phyloP scores from a whole-genome alignment of 345 rosid species.

The Linum lewisii region DNA sequence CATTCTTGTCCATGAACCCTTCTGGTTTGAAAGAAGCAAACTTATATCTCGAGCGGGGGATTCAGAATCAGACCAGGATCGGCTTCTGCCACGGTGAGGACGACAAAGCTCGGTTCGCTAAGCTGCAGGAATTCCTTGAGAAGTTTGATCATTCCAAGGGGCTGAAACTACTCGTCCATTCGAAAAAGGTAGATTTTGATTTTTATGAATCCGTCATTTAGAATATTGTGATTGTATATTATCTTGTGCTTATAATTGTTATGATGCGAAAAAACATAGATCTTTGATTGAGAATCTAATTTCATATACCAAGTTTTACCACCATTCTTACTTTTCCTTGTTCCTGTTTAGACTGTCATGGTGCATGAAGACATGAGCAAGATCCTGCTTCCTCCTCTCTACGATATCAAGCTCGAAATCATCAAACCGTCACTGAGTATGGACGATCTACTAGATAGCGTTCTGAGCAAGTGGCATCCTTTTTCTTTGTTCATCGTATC shows the following conservation, averaged over 20 bases:
- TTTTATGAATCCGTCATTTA: too few relatives aligned
- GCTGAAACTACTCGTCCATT: conserved; percentile 22
- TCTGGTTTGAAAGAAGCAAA: conserved; percentile 25
- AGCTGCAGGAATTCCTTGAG: conserved; percentile 16
- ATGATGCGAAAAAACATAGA: too few relatives aligned
- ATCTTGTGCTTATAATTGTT: background rate
- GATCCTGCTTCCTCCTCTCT: conserved; percentile 11
- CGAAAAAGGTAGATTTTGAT: conserved; percentile 16
- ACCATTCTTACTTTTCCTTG: background rate
- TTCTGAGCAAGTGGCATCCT: conserved; percentile 22
- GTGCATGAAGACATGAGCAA: conserved; percentile 24
- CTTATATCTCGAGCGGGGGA: conserved; percentile 12
- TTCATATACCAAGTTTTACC: background rate
- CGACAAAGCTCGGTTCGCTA: conserved; percentile 9
- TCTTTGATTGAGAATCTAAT: too few relatives aligned
- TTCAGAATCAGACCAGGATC: background rate
- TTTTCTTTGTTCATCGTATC: conserved; percentile 12
- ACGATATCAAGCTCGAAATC: conserved; percentile 19
- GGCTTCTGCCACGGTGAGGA: background rate
- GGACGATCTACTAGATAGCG: conserved; percentile 20
- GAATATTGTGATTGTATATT: too few relatives aligned
- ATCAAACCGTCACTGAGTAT: conserved; percentile 16
- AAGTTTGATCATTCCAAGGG: conserved; percentile 19
- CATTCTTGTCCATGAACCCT: conserved; percentile 26
- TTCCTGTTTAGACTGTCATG: conserved; percentile 17